Base-by-base conservation (phyloP, 2,329 filamentous ascomycete genomes). In the Aureobasidium sp. region DNA sequence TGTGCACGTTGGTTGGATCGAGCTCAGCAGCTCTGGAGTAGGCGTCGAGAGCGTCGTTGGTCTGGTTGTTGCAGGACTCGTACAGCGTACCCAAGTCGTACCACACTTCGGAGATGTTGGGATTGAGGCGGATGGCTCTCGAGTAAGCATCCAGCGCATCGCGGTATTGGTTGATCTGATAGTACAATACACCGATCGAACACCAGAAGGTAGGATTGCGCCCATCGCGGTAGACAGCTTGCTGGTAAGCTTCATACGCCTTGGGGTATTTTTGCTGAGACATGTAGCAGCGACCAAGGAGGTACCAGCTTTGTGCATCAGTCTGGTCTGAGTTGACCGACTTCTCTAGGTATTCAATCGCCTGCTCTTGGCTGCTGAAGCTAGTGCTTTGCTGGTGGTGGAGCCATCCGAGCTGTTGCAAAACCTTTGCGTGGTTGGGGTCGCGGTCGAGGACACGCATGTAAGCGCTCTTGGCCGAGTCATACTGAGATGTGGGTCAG, bases 161-260 rank as follows among this genome's bases (percentile, higher is more conserved):
- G 63, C 94, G 87, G 77, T 99, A 99, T 78, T 99, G 94, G 77
- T 97, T 99, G 80, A 99, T 99, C 77, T 97, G 94, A 78, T 97
- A 99, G 76, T 99, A 99, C 64, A 99, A 83, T 17, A 99, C 94
- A 74, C 94, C 94, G 72, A 99, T 99, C 11, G 93, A 97, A 79
- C 94, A 97, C 94, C 94, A 99, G 80, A 97, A 99, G 1, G 94
- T 97, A 20, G 94, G 94, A 74, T 97, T 97, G 68, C 94, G 88
- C 37, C 94, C 94, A 73, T 99, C 94, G 62, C 94, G 91, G 73
- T 99, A 99, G 42, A 99, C 94, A 2, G 94, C 94, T 79, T 99
- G 94, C 74, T 99, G 94, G 75, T 97, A 97, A 6, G 94, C 93
- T 73, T 99, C 94, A 70, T 97, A 97, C 0, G 94, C 94, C 75